phyloP scores from a whole-genome alignment of 495 filamentous ascomycete species.

The Penicillium salamii region DNA sequence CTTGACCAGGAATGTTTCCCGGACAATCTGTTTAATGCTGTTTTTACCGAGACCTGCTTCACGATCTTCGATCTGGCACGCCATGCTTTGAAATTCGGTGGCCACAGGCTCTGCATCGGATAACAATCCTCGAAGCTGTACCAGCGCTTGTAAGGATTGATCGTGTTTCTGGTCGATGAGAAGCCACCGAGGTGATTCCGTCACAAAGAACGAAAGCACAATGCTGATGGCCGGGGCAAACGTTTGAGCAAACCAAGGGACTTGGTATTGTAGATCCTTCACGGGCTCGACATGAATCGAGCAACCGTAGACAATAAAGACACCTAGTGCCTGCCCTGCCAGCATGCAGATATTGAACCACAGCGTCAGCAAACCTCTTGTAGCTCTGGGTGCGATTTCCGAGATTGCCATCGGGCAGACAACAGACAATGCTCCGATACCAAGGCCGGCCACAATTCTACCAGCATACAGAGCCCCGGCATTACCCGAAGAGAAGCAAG shows the following conservation, averaged over 20 bases:
- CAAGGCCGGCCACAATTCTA: slow-evolving; percentile 17
- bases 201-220: slow-evolving; percentile 57
- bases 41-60: no score
- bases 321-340: neutral
- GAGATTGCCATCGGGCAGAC: slow-evolving; percentile 11
- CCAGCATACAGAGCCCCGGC: slow-evolving; percentile 3
- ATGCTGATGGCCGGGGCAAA: slow-evolving; percentile 44
- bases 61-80: slow-evolving; percentile 36
- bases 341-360: slow-evolving; percentile 17
- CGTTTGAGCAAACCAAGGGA: slow-evolving; percentile 8
- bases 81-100: no score
- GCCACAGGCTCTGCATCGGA: no score
- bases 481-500: slow-evolving; percentile 4
- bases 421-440: slow-evolving; percentile 14
- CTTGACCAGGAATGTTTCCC: slow-evolving; percentile 9
- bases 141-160: slow-evolving; percentile 51
- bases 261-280: slow-evolving; percentile 15
- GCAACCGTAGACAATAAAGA: slow-evolving; percentile 11
- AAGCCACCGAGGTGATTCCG: slow-evolving; percentile 67
- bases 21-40: slow-evolving; percentile 47
- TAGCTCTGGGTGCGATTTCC: slow-evolving; percentile 13
- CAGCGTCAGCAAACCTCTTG: slow-evolving; percentile 13
- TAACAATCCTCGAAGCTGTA: slow-evolving; percentile 57
- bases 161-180: slow-evolving; percentile 60
- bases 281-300: slow-evolving; percentile 3